These are phyloP conservation scores for Eucalyptus globulus DNA, from an alignment of 345 rosid species.

Conservation along the genomic window DNA sequence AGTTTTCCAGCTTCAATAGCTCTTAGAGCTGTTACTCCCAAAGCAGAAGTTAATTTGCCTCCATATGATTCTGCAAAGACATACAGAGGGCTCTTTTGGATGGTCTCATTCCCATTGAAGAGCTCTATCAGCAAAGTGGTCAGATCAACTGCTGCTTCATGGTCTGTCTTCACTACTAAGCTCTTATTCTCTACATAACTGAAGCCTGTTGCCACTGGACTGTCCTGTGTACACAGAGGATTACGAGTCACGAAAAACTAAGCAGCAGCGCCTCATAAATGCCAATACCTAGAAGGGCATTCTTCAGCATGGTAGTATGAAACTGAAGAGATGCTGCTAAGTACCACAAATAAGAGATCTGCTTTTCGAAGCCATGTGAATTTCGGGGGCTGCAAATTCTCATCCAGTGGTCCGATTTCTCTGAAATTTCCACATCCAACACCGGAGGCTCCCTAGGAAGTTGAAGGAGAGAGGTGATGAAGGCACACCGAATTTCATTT, in stretches of 20 bases:
- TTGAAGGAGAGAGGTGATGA: not conserved
- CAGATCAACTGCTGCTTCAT: conserved; percentile 34
- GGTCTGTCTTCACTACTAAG: conserved; percentile 19
- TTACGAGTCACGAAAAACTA: not conserved
- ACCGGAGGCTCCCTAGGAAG: conserved; percentile 19
- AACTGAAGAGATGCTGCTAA: not conserved
- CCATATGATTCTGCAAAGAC: conserved; percentile 40
- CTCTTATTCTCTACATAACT: conserved; percentile 21
- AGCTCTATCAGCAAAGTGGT: conserved; percentile 19
- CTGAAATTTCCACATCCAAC: conserved; percentile 22
- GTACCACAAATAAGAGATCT: conserved; percentile 34
- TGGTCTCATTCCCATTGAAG: conserved; percentile 8
- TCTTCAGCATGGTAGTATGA: not conserved
- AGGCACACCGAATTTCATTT: not conserved
- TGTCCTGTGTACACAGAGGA: conserved; percentile 8
- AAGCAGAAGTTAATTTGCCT: conserved; percentile 35
- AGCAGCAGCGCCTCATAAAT: not conserved
- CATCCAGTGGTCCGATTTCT: conserved; percentile 30
- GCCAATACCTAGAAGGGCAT: not conserved
- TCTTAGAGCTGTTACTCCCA: conserved; percentile 12
- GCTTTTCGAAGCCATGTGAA: conserved; percentile 32
- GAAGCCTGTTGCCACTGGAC: conserved; percentile 34
- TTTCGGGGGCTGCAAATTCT: conserved; percentile 16
- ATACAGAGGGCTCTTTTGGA: conserved; percentile 23
- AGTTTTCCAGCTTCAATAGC: conserved; percentile 24